phyloP scores from a whole-genome alignment of 2,329 filamentous ascomycete genomes.

The Ceratocystis albifundus region DNA sequence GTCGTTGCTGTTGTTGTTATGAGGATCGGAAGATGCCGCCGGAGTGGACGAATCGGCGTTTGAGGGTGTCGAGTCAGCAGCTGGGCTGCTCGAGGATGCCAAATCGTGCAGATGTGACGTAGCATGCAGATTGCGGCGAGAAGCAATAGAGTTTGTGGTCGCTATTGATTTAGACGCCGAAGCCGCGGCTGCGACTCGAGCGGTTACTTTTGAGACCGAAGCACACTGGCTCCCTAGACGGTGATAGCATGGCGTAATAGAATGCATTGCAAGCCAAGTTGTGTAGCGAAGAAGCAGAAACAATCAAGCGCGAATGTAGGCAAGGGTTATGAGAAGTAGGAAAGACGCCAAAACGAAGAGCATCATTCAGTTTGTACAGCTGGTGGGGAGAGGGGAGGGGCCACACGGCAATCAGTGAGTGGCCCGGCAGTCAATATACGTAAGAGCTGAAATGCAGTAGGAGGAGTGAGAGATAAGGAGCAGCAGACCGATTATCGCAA shows the following conservation, averaged over 20 bases:
- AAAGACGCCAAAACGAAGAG: background rate
- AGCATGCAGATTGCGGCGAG: background rate
- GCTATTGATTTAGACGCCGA: background rate
- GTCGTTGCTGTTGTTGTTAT: background rate
- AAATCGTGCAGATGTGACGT: background rate
- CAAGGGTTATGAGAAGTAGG: background rate
- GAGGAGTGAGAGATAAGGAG: too few species aligned
- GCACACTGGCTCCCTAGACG: conserved; percentile 4
- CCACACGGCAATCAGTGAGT: background rate
- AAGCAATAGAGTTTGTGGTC: background rate
- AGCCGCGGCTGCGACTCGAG: background rate
- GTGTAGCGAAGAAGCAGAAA: background rate
- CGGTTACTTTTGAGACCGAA: background rate
- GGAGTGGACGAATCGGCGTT: background rate
- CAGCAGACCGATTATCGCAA: too few species aligned
- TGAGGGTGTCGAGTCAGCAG: background rate
- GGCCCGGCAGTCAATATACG: background rate
- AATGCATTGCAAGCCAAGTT: background rate
- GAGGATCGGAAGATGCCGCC: background rate
- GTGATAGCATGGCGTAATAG: conserved; percentile 14
- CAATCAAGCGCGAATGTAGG: background rate
- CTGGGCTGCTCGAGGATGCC: background rate
- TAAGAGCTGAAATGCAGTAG: background rate
- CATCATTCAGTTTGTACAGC: background rate
- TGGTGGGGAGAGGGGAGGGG: background rate